These are phyloP conservation scores for Erysimum cheiranthoides DNA, from an alignment of 345 rosid species.

Conservation along the genomic window DNA sequence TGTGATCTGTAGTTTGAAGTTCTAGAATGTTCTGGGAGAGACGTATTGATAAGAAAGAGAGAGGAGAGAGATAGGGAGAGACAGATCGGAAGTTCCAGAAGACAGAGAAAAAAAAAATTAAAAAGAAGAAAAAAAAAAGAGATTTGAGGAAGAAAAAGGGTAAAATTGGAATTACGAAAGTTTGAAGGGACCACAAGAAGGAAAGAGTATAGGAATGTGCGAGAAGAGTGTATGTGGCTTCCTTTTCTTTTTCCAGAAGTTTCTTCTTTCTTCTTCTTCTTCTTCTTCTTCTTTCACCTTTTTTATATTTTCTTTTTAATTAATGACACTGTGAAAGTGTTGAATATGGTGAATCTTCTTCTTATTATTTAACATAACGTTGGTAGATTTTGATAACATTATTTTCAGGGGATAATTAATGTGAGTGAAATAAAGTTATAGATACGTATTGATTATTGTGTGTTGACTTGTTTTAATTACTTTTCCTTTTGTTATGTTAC, in stretches of 20 bases:
- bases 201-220: constrained; percentile 46
- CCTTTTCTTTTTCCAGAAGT: constrained; percentile 59
- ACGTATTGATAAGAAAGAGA: constrained; percentile 53
- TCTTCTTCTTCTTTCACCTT: background rate
- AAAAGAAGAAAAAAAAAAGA: constrained; percentile 15
- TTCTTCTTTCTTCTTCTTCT: constrained; percentile 35
- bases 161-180: constrained; percentile 25
- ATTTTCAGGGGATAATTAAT: constrained; percentile 13
- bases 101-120: constrained; percentile 35
- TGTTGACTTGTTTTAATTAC: constrained; percentile 13
- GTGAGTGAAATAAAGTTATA: constrained; percentile 25
- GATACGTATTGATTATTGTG: background rate
- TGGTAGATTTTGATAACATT: constrained; percentile 26
- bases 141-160: constrained; percentile 25
- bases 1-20: constrained; percentile 18
- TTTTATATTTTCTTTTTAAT: background rate
- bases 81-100: constrained; percentile 53
- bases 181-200: constrained; percentile 39
- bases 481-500: background rate
- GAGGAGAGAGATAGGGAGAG: constrained; percentile 27
- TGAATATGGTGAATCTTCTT: no score
- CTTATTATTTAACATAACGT: background rate
- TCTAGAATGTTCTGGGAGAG: constrained; percentile 85
- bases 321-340: background rate
- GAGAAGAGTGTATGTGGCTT: constrained; percentile 44